Evolutionary conservation across 257 asterid species (phyloP).

Genomic region (Misopates orontium): DNA sequence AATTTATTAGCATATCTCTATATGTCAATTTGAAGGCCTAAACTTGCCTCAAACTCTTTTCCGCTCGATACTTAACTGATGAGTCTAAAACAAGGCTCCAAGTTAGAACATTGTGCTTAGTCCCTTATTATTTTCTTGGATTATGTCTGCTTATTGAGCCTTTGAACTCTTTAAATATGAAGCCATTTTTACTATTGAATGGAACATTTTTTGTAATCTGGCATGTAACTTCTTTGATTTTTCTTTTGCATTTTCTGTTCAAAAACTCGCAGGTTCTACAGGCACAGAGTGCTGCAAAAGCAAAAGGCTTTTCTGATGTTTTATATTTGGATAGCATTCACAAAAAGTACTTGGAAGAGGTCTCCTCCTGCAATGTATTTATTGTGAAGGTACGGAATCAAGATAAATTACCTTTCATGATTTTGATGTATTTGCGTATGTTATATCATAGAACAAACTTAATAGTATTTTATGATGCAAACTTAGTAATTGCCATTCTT

Average conservation of each 20-base stretch:
- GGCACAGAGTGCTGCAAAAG: slow-evolving; percentile 94
- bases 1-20: neutral
- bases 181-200: neutral
- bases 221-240: slow-evolving; percentile 7
- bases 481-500: neutral
- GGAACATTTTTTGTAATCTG: neutral
- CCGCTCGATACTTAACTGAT: slow-evolving; percentile 8
- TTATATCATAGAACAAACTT: neutral
- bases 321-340: slow-evolving; percentile 77
- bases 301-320: slow-evolving; percentile 91
- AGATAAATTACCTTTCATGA: slow-evolving; percentile 7
- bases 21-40: neutral
- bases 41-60: neutral
- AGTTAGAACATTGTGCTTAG: neutral
- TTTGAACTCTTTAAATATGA: slow-evolving; percentile 6
- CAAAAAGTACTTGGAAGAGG: slow-evolving; percentile 89
- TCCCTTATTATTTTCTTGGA: slow-evolving; percentile 2
- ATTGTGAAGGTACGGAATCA: slow-evolving; percentile 71
- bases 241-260: slow-evolving; percentile 4
- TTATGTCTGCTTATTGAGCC: slow-evolving; percentile 6
- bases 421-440: slow-evolving; percentile 5
- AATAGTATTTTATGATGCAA: neutral
- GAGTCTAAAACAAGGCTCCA: slow-evolving; percentile 13
- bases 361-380: slow-evolving; percentile 91
- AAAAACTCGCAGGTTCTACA: slow-evolving; percentile 61